These are phyloP conservation scores for Kuraishia cidri DNA, from an alignment of 805 yeast genomes.

Conservation along the genomic window DNA sequence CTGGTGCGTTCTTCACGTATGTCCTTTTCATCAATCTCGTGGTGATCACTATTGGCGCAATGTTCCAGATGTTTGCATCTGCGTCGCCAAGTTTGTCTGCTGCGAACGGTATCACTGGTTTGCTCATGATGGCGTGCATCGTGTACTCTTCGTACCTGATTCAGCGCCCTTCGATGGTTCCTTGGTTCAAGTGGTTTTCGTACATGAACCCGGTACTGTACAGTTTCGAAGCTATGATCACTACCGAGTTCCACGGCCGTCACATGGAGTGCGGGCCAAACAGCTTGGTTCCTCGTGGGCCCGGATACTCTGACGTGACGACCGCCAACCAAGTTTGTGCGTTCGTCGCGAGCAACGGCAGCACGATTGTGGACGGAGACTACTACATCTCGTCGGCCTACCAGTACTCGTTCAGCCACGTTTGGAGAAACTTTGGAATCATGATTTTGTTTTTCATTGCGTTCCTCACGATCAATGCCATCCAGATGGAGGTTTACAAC, in stretches of 20 bases:
- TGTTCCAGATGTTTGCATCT: slow-evolving; percentile 50
- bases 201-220: slow-evolving; percentile 49
- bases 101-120: slow-evolving; percentile 57
- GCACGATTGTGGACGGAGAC: slow-evolving; percentile 46
- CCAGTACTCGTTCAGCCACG: slow-evolving; percentile 32
- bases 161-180: slow-evolving; percentile 51
- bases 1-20: slow-evolving; percentile 46
- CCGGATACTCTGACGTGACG: slow-evolving; percentile 32
- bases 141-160: slow-evolving; percentile 61
- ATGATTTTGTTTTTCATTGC: slow-evolving; percentile 15
- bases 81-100: slow-evolving; percentile 33
- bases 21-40: slow-evolving; percentile 32
- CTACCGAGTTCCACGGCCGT: slow-evolving; percentile 54
- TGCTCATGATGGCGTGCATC: slow-evolving; percentile 37
- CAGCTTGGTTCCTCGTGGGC: slow-evolving; percentile 51
- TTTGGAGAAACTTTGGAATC: slow-evolving; percentile 26
- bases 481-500: slow-evolving; percentile 20
- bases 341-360: slow-evolving; percentile 47
- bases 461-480: slow-evolving; percentile 10
- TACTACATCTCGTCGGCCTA: slow-evolving; percentile 36
- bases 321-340: slow-evolving; percentile 42
- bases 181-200: slow-evolving; percentile 65
- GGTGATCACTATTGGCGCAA: slow-evolving; percentile 36
- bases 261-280: slow-evolving; percentile 35
- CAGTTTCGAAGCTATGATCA: slow-evolving; percentile 55